phyloP scores from a whole-genome alignment of 164 flowering plant species.

The Piper betle region DNA sequence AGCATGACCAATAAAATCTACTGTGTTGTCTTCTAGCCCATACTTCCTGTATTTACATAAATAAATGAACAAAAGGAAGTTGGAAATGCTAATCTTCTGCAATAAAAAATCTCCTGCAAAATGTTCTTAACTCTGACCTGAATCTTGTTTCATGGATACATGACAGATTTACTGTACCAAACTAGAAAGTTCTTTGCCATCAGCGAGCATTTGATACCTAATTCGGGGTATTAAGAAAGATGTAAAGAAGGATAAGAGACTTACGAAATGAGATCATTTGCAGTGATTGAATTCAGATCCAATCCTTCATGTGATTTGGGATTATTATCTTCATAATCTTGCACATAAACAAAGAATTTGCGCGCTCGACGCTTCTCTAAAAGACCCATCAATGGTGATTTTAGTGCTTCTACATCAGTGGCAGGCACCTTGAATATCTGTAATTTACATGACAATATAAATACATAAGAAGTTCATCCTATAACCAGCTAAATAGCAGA shows the following conservation, averaged over 20 bases:
- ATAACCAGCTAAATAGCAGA: neutral
- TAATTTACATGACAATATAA: neutral
- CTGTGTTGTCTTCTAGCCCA: conserved; percentile 82
- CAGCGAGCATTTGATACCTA: no score
- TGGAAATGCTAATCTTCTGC: neutral
- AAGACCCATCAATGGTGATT: conserved; percentile 84
- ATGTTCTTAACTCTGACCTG: neutral
- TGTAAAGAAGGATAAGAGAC: neutral
- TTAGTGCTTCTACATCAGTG: conserved; percentile 92
- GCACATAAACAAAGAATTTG: conserved; percentile 90
- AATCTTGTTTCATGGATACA: no score
- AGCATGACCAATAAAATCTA: conserved; percentile 96
- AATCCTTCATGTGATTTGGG: conserved; percentile 91
- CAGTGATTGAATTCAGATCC: conserved; percentile 60
- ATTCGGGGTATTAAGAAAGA: no score
- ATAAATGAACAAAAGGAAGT: neutral
- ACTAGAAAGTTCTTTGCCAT: no score
- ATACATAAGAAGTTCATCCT: neutral
- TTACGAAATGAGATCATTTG: conserved; percentile 73
- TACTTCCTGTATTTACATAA: conserved; percentile 50
- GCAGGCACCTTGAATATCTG: conserved; percentile 94
- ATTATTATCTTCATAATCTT: conserved; percentile 81
- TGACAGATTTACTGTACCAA: no score
- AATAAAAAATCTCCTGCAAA: neutral
- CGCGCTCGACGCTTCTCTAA: conserved; percentile 92